Percentiles rank a stretch among this genome's conserved stretches.
Evolutionary conservation across 2,329 filamentous ascomycete species (phyloP).

Genomic region (Aspergillus ustus): DNA sequence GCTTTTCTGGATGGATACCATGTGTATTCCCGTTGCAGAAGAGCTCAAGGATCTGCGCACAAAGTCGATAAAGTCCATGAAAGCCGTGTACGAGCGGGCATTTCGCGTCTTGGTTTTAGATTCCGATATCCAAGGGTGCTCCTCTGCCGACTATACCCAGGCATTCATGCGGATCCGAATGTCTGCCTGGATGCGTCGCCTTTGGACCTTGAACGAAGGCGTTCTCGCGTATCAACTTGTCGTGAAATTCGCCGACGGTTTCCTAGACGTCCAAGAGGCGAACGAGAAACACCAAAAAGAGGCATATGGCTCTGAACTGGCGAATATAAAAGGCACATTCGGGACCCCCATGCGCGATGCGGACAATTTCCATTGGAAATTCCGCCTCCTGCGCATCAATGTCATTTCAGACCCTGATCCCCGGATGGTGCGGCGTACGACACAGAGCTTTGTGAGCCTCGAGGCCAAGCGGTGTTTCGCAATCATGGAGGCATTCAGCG

Average conservation of each 20-base stretch:
- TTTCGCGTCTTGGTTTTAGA: conserved; percentile 12
- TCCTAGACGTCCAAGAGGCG: conserved; percentile 6
- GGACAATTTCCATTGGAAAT: conserved; percentile 14
- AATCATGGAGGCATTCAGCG: conserved; percentile 15
- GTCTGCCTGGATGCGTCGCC: conserved; percentile 15
- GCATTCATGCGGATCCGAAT: conserved; percentile 13
- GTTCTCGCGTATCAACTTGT: conserved; percentile 8
- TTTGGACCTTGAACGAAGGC: conserved; percentile 15
- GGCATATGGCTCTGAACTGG: neutral
- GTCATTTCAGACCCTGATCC: conserved; percentile 11
- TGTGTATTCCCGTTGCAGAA: conserved; percentile 7
- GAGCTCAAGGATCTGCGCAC: conserved; percentile 5
- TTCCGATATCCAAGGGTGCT: conserved; percentile 5
- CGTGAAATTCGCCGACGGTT: conserved; percentile 7
- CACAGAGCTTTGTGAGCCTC: neutral
- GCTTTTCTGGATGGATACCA: conserved; percentile 13
- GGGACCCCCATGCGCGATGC: conserved; percentile 9
- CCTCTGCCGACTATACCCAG: conserved; percentile 2
- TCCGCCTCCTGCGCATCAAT: conserved; percentile 4
- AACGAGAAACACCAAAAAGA: neutral
- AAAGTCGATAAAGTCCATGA: conserved; percentile 12
- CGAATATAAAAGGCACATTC: neutral
- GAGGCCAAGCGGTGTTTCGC: conserved; percentile 4
- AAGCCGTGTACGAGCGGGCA: conserved; percentile 10
- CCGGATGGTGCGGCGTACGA: neutral